Percentiles rank a stretch among this genome's conserved stretches.
These are phyloP conservation scores for Phalaenopsis hybrid DNA, from an alignment of 116 monocot genomes.

Conservation along the genomic window DNA sequence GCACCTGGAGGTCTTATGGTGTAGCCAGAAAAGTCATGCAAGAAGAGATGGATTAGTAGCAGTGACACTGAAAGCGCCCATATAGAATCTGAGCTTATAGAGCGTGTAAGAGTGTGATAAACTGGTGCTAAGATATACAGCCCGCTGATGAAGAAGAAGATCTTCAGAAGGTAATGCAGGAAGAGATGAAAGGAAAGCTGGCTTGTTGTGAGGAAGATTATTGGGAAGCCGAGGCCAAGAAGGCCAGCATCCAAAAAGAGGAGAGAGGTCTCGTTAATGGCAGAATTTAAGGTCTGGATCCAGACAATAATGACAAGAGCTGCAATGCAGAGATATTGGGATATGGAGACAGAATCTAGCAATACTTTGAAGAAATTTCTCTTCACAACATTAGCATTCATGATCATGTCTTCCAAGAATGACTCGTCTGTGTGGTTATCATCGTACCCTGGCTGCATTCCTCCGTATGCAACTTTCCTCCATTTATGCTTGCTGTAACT, in stretches of 20 bases:
- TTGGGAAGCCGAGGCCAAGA: constrained; percentile 52
- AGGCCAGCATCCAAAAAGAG: constrained; percentile 56
- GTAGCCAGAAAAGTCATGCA: constrained; percentile 73
- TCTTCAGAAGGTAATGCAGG: constrained; percentile 55
- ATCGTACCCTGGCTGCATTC: constrained; percentile 82
- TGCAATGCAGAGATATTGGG: constrained; percentile 71
- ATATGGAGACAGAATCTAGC: constrained; percentile 77
- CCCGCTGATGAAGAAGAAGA: constrained; percentile 69
- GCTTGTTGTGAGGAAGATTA: constrained; percentile 45
- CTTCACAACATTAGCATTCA: constrained; percentile 96
- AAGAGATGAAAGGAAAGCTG: constrained; percentile 38
- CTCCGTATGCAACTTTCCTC: constrained; percentile 85
- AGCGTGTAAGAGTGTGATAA: constrained; percentile 76
- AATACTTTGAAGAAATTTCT: constrained; percentile 67
- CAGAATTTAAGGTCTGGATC: constrained; percentile 53
- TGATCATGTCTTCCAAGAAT: constrained; percentile 86
- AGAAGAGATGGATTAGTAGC: constrained; percentile 71
- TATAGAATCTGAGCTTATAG: constrained; percentile 89
- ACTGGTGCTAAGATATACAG: constrained; percentile 74
- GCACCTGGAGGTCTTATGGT: constrained; percentile 59
- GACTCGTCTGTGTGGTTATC: constrained; percentile 83
- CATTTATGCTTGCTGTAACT: constrained; percentile 32
- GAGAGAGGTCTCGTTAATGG: constrained; percentile 57
- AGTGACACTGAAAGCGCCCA: constrained; percentile 64
- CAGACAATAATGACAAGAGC: constrained; percentile 69